Evolutionary conservation across 2,329 filamentous ascomycete genomes (phyloP).

Genomic region (Eutypa lata): DNA sequence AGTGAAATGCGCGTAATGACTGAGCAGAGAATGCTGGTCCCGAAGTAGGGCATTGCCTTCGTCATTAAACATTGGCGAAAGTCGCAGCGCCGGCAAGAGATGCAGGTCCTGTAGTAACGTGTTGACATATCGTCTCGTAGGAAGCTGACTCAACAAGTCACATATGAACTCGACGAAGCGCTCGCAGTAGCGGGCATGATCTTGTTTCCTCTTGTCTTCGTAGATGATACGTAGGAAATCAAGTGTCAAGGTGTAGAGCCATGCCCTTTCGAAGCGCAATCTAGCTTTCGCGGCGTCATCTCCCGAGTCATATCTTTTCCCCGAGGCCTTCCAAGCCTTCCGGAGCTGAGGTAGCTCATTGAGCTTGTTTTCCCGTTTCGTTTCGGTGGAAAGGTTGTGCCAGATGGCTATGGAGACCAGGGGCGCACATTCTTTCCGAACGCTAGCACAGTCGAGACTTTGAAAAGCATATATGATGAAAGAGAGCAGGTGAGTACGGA

Average conservation of each 20-base stretch:
- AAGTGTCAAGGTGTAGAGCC: slow-evolving; percentile 82
- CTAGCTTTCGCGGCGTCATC: slow-evolving; percentile 76
- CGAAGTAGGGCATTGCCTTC: slow-evolving; percentile 74
- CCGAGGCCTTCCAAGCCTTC: slow-evolving; percentile 87
- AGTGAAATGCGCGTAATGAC: slow-evolving; percentile 83
- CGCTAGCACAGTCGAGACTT: slow-evolving; percentile 81
- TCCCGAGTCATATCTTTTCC: slow-evolving; percentile 81
- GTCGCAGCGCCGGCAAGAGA: slow-evolving; percentile 68
- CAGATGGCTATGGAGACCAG: slow-evolving; percentile 92
- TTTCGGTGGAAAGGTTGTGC: slow-evolving; percentile 84
- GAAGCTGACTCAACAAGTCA: slow-evolving; percentile 88
- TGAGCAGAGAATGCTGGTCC: slow-evolving; percentile 75
- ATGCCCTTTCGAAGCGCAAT: slow-evolving; percentile 86
- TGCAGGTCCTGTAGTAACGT: slow-evolving; percentile 83
- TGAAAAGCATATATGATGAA: slow-evolving; percentile 93
- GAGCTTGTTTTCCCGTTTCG: slow-evolving; percentile 68
- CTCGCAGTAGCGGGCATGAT: slow-evolving; percentile 80
- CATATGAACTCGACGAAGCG: slow-evolving; percentile 88
- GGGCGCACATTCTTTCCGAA: slow-evolving; percentile 94
- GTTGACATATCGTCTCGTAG: slow-evolving; percentile 91
- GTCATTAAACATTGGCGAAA: slow-evolving; percentile 76
- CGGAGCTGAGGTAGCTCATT: slow-evolving; percentile 70
- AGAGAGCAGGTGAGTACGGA: slow-evolving; percentile 79
- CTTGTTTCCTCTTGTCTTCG: slow-evolving; percentile 47
- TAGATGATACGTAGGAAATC: slow-evolving; percentile 79